phyloP scores from a whole-genome alignment of 73 alveolate species.

The Paramecium biaurelia region DNA sequence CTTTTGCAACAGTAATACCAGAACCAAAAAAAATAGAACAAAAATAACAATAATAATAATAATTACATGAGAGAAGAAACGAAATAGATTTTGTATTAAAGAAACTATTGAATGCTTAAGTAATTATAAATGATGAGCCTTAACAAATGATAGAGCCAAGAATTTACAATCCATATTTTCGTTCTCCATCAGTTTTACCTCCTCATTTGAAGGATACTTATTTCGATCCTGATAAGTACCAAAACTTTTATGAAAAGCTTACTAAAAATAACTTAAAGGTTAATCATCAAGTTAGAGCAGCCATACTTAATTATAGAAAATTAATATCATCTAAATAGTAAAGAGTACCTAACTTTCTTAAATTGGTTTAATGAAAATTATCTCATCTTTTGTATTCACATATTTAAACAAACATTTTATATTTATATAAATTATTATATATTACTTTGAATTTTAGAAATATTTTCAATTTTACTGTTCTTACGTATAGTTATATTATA shows the following conservation, averaged over 20 bases:
- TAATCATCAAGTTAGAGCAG: background rate
- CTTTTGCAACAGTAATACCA: background rate
- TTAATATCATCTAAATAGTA: background rate
- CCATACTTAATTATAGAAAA: background rate
- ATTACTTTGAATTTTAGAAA: too few species aligned
- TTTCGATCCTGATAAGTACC: constrained; percentile 8
- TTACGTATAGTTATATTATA: too few species aligned
- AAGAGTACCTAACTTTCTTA: constrained; percentile 5
- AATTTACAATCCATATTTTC: background rate
- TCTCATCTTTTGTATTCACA: background rate
- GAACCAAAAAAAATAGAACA: background rate
- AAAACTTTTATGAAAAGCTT: background rate
- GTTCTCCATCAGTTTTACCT: background rate
- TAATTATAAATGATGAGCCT: background rate
- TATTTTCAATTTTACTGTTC: too few species aligned
- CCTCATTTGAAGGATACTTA: background rate
- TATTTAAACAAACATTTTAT: too few species aligned
- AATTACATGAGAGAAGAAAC: background rate
- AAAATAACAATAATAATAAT: background rate
- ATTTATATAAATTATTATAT: too few species aligned
- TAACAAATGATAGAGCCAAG: background rate
- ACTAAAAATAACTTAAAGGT: background rate
- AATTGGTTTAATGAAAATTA: background rate
- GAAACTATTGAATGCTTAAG: background rate
- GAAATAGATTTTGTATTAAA: background rate